Evolutionary conservation across 225 moss, liverwort and hornwort genomes (phyloP), one percentile per base, ranked within the genome.

Genomic region (Marchantia polymorpha): DNA sequence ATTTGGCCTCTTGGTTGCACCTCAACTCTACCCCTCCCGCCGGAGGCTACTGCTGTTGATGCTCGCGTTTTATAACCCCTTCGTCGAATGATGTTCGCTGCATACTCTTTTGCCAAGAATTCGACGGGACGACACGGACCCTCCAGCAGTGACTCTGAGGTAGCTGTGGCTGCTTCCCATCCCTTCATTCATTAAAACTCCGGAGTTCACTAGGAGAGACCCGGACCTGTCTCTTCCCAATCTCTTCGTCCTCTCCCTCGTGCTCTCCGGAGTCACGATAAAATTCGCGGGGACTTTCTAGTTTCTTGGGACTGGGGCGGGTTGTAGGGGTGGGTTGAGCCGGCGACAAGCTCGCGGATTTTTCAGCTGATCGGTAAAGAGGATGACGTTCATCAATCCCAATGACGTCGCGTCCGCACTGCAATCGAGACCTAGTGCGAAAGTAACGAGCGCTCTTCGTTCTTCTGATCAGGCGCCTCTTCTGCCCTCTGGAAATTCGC

Each of bases 401-500:
- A 75, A 59, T 27, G 30, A 75, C 30, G 29, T 75, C 11, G 75
- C 75, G 75, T 15, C 75, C 58, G 75, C 75, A 19, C 39, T 75
- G 59, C 75, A 75, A 20, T 75, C 75, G 39, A 75, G 75, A 22
- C 59, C 75, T 22, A 75, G 75, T 59, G 22, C 75, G 25, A 75
- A 20, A 75, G 58, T 58, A 4, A 22, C 59, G 39, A 60, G 58
- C 39, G 58, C 58, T 59, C 53, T 39, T 11, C 16, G 52, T 29
- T 2, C 77, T 3, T 47, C 22, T 5, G 77, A 77, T 7, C 64
- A 50, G 10, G 15, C 14, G 4, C 77, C 76, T 15, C 81, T 81
- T 22, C 84, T 81, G 15, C 81, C 84, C 20, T 47, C 50, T 12
- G 73, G 58, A 22, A 68, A 81, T 68, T n/a, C 58, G 14, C 60